Percentiles rank a stretch among this genome's conserved stretches.
phyloP scores from a whole-genome alignment of 2,329 filamentous ascomycete species.

The Macrophomina tecta region DNA sequence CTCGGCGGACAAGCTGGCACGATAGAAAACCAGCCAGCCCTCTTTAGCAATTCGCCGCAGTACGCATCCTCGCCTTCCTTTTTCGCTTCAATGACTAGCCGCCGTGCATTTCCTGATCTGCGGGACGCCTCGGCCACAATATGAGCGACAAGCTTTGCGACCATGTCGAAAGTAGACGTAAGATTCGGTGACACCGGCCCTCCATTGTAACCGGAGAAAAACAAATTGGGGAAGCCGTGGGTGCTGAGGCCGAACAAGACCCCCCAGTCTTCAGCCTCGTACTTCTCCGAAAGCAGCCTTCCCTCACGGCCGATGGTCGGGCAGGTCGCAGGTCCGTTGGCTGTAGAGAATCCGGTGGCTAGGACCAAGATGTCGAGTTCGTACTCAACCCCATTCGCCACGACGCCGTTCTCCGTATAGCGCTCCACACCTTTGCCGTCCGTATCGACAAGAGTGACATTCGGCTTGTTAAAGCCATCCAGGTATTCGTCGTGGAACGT shows the following conservation, averaged over 20 bases:
- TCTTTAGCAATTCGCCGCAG: neutral
- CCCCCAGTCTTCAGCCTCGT: conserved; percentile 36
- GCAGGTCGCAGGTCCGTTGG: conserved; percentile 41
- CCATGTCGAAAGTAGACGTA: neutral
- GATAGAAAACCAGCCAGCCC: neutral
- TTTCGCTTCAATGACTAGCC: neutral
- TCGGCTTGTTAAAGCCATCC: conserved; percentile 61
- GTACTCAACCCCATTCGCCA: conserved; percentile 57
- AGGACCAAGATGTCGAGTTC: conserved; percentile 55
- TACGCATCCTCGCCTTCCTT: conserved; percentile 3
- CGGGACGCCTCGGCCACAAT: neutral
- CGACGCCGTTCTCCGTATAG: conserved; percentile 55
- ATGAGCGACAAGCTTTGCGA: neutral
- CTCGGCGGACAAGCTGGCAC: neutral
- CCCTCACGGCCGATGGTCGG: conserved; percentile 55
- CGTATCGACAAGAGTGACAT: conserved; percentile 67
- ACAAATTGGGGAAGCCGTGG: conserved; percentile 62
- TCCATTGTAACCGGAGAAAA: conserved; percentile 47
- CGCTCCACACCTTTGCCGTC: conserved; percentile 58
- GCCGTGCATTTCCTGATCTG: neutral
- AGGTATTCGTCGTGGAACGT: conserved; percentile 68
- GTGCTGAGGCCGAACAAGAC: conserved; percentile 56
- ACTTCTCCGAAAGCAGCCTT: conserved; percentile 54
- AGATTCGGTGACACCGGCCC: conserved; percentile 41
- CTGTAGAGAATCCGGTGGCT: conserved; percentile 51